Evolutionary conservation across 352 stramenopile genomes (phyloP), one percentile per base, ranked within the genome.

Genomic region (Globisporangium sylvaticum): DNA sequence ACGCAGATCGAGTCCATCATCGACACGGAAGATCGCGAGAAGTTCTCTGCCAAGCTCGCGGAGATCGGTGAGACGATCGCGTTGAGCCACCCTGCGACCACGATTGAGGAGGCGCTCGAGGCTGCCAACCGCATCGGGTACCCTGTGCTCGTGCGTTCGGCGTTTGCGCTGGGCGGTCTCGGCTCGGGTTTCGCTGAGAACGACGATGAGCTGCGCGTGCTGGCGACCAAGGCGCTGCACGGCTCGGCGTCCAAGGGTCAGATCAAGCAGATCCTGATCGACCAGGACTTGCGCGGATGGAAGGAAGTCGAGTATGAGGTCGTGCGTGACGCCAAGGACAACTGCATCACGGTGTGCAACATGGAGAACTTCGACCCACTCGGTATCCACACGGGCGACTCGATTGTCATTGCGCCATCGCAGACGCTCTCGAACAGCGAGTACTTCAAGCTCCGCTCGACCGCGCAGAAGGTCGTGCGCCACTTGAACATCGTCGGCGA

Each of bases 271-370:
- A 98, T 98, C 74, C 80, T 99, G 60, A 96, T 99, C 59, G 97
- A 99, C 69, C 96, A 96, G 65, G 94, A 87, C 72, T 93, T 99
- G 87, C 92, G 95, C 66, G 97, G 97, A 55, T 99, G 97, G 97
- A 99, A 99, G 78, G 97, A 99, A 86, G 85, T 99, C 20, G 97
- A 99, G 81, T 99, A 99, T 77, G 97, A 99, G 75, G 97, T 99
- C 59, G 96, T 99, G 61, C 88, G 96, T 27, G 97, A 99, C 79
- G 77, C 76, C 27, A 83, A 83, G 64, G 95, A 99, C 80, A 99
- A 99, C 78, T 99, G 97, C 80, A 88, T 99, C 64, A 99, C 97
- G 39, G 96, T 99, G 48, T 98, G 92, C 72, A 98, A 99, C 84
- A 99, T 99, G 96, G 97, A 99, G 75, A 99, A 99, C 81, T 99